Conservation (phyloP, 2,329 filamentous ascomycete genomes). For the Drechmeria coniospora region DNA sequence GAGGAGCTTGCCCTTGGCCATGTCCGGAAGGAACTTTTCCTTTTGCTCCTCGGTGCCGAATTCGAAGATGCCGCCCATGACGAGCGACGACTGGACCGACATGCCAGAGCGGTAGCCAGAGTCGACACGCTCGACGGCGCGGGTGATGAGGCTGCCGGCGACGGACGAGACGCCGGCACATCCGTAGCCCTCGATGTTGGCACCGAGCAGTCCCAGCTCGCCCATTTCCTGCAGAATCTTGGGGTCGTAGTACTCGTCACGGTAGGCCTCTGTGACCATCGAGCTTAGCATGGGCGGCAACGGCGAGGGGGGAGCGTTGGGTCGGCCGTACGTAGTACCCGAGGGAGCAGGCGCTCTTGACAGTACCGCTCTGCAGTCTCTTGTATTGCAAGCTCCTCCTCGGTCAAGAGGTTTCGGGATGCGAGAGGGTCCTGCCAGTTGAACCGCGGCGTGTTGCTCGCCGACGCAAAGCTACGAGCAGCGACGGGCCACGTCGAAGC, state of each 20-base stretch:
- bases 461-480: slow-evolving; percentile 20
- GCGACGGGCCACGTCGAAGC: slow-evolving; percentile 11
- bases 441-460: slow-evolving; percentile 32
- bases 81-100: slow-evolving; percentile 86
- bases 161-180: slow-evolving; percentile 81
- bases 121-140: slow-evolving; percentile 80
- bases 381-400: slow-evolving; percentile 79
- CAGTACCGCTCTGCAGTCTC: slow-evolving; percentile 90
- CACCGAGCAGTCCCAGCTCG: slow-evolving; percentile 73
- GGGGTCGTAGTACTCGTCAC: slow-evolving; percentile 73
- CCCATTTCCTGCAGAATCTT: slow-evolving; percentile 86
- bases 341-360: slow-evolving; percentile 72
- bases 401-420: slow-evolving; percentile 60
- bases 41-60: slow-evolving; percentile 81
- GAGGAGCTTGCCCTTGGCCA: slow-evolving; percentile 70
- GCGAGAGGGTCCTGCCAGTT: slow-evolving; percentile 86
- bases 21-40: slow-evolving; percentile 61
- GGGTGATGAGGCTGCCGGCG: slow-evolving; percentile 76
- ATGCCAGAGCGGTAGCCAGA: slow-evolving; percentile 85
- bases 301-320: too few species aligned
- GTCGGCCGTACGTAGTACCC: slow-evolving; percentile 75
- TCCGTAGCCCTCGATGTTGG: slow-evolving; percentile 74
- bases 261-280: slow-evolving; percentile 50
- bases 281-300: too few species aligned
- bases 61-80: slow-evolving; percentile 83